Evolutionary conservation across 306 rosid species (phyloP).

Genomic region (Potentilla sterilis): DNA sequence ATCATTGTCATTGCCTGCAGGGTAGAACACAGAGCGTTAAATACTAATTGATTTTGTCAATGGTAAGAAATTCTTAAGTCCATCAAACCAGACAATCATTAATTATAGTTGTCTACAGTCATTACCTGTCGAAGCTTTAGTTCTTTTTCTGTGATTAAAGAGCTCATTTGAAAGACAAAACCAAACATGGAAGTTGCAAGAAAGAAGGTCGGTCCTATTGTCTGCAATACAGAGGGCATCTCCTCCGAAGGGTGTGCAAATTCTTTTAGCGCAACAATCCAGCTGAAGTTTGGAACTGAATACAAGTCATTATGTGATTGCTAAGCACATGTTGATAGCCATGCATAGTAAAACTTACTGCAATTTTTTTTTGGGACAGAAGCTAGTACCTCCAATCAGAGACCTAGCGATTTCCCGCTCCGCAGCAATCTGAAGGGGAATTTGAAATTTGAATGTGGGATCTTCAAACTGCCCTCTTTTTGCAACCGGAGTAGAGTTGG

Average conservation of each 20-base stretch:
- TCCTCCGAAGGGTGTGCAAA: slow-evolving; percentile 59
- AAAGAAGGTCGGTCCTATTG: slow-evolving; percentile 63
- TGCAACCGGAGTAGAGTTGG: slow-evolving; percentile 53
- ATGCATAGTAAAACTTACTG: background rate
- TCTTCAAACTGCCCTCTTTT: slow-evolving; percentile 56
- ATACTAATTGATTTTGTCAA: background rate
- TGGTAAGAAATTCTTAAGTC: background rate
- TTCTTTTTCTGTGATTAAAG: slow-evolving; percentile 75
- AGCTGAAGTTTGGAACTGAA: slow-evolving; percentile 59
- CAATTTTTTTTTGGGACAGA: background rate
- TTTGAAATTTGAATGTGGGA: slow-evolving; percentile 54
- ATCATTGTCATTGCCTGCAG: slow-evolving; percentile 75
- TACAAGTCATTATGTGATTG: slow-evolving; percentile 3
- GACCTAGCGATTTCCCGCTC: slow-evolving; percentile 86
- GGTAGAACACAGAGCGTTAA: slow-evolving; percentile 1
- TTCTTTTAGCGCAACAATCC: slow-evolving; percentile 64
- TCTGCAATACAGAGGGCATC: slow-evolving; percentile 36
- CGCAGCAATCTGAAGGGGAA: slow-evolving; percentile 78
- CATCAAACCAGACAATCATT: background rate
- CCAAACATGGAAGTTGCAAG: slow-evolving; percentile 81
- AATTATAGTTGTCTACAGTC: background rate
- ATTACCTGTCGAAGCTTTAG: slow-evolving; percentile 86
- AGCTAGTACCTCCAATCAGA: slow-evolving; percentile 66
- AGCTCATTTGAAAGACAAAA: slow-evolving; percentile 77
- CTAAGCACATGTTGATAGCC: background rate